Base-by-base conservation (phyloP, 495 filamentous ascomycete species). In the Pyrenula aspistea region DNA sequence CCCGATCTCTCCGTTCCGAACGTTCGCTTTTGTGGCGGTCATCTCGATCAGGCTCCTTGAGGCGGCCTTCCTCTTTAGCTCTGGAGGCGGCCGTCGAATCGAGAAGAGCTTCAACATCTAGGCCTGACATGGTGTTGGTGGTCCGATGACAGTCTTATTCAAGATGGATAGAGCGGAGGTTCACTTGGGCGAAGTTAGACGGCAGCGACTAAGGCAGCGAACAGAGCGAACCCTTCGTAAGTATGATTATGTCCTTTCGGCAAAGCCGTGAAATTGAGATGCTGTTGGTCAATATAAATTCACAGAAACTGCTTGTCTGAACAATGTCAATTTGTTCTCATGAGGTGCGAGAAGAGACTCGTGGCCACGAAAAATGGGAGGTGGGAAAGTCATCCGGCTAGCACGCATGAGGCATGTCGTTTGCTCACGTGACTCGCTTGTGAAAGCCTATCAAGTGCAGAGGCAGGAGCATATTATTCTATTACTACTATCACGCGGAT, bases 81-180 rank as follows among this genome's bases (percentile, higher is more conserved):
- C 71, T 60, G 36, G 72, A 73, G 61, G 79, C 84, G 48, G 91
- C 91, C 62, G 91, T 91, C 31, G 88, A 89, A 73, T 95, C 91
- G 64, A 96, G 81, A 59, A 96, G 84, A 63, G 91, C 91, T 80
- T 96, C 91, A 63, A 95, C 89, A 69, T 95, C 89, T 66, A 94
- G 78, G 72, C 85, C 86, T 68, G 91, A 92, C 91, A 96, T 96
- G 53, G 63, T 74, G 62, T 54, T 57, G 54, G 47, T 56, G 59
- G 56, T 60, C 54, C 25, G 53, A 53, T 60, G 56, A 54, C 36
- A 58, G 54, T 61, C 58, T 53, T 60, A 63, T 53, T 57, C 42
- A 58, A 54, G 63, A 63, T 57, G 55, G 55, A 67, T 57, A 66
- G 57, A 67, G 66, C 67, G 65, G 58, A 67, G 59, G 60, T 64